A percentile compares a stretch with the other conserved stretches of the same genome.
phyloP scores from a whole-genome alignment of 768 basidiomycete species.

The Pisolithus marmoratus region DNA sequence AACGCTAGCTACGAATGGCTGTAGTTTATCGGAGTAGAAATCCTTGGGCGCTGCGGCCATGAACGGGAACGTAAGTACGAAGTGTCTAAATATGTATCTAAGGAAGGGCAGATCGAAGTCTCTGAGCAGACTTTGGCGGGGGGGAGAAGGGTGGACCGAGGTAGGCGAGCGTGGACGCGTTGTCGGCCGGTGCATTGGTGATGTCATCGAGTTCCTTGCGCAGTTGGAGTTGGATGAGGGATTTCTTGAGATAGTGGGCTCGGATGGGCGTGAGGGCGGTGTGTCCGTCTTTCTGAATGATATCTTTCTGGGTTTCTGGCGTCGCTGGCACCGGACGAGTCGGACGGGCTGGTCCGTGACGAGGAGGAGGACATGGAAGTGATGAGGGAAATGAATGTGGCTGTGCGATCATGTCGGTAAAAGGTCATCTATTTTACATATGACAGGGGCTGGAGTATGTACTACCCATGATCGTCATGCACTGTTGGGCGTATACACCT shows the following conservation, averaged over 20 bases:
- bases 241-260: conserved; percentile 98
- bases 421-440: neutral
- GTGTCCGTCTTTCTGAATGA: neutral
- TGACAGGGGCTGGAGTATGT: neutral
- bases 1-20: conserved; percentile 85
- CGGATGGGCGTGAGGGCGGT: conserved; percentile 73
- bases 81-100: conserved; percentile 86
- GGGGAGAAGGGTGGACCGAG: conserved; percentile 85
- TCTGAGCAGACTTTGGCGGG: conserved; percentile 51
- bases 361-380: neutral
- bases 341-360: conserved; percentile 7
- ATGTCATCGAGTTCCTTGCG: conserved; percentile 69
- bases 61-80: conserved; percentile 93
- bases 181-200: conserved; percentile 39
- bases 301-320: neutral
- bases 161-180: conserved; percentile 68
- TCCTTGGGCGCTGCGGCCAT: conserved; percentile 81
- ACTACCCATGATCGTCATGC: conserved; percentile 6
- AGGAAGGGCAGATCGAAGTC: conserved; percentile 81
- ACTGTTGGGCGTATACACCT: conserved; percentile 27
- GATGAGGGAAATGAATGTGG: neutral
- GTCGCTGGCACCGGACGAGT: conserved; percentile 5
- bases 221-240: conserved; percentile 84
- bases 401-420: neutral
- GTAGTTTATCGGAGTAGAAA: conserved; percentile 92